Evolutionary conservation across 305 asterid species (phyloP).

Genomic region (Nicotiana rustica): DNA sequence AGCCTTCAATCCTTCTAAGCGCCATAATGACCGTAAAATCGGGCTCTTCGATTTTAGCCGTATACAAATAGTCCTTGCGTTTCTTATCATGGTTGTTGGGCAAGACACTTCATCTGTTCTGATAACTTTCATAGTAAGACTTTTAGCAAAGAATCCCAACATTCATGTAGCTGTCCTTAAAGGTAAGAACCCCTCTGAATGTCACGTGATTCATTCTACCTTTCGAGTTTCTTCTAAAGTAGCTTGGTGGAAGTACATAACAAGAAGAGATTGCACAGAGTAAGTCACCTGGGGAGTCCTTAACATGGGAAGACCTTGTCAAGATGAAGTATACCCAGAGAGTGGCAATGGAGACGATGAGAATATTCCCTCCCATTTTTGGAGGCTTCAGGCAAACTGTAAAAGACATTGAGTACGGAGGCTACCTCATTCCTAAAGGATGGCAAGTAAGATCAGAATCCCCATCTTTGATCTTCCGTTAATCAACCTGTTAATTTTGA

Average conservation of each 20-base stretch:
- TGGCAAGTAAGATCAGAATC: conserved; percentile 67
- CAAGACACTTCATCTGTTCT: conserved; percentile 72
- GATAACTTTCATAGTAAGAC: conserved; percentile 62
- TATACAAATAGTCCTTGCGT: no score
- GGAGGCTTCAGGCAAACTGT: conserved; percentile 68
- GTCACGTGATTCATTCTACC: not conserved
- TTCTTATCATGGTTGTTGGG: conserved; percentile 71
- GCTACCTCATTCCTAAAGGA: conserved; percentile 77
- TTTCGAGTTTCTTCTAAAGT: conserved; percentile 3
- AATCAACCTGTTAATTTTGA: not conserved
- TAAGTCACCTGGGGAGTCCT: conserved; percentile 45
- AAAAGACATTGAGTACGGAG: conserved; percentile 64
- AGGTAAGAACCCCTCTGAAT: conserved; percentile 48
- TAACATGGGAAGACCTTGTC: conserved; percentile 78
- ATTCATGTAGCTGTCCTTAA: conserved; percentile 57
- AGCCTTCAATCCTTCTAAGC: no score
- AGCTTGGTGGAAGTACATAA: conserved; percentile 45
- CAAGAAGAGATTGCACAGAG: conserved; percentile 67
- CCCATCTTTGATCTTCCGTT: not conserved
- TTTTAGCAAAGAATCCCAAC: conserved; percentile 55
- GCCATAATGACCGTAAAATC: no score
- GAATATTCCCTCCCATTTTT: conserved; percentile 64
- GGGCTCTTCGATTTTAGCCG: no score
- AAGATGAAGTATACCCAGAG: conserved; percentile 83
- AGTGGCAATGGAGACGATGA: conserved; percentile 73